Conservation (phyloP, 192 early-diverging fungal genomes). For the Ambispora gerdemannii region DNA sequence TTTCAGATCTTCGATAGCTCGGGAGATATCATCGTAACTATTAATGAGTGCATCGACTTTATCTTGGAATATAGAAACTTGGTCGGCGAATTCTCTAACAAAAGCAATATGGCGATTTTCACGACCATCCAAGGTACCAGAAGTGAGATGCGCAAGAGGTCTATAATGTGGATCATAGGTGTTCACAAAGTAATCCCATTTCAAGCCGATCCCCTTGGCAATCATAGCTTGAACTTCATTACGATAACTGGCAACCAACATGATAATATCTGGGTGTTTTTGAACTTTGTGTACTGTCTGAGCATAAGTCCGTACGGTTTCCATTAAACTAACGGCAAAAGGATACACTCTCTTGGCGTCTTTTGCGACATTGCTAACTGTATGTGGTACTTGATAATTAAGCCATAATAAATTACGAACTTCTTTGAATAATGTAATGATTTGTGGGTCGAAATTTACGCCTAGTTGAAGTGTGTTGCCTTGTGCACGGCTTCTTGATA, state of each 20-base stretch:
- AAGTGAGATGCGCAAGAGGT: conserved; percentile 45
- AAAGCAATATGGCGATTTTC: conserved; percentile 89
- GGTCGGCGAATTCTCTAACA: conserved; percentile 90
- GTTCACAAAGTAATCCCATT: conserved; percentile 96
- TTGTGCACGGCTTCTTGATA: conserved; percentile 75
- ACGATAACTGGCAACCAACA: conserved; percentile 91
- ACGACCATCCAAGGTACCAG: conserved; percentile 53
- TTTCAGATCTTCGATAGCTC: conserved; percentile 78
- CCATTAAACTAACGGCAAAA: conserved; percentile 93
- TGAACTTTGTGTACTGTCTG: conserved; percentile 79
- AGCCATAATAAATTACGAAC: conserved; percentile 96
- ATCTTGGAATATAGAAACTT: conserved; percentile 92
- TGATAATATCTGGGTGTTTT: conserved; percentile 67
- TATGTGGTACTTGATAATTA: conserved; percentile 88
- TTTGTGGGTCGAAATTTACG: conserved; percentile 92
- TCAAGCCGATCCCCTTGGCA: conserved; percentile 68
- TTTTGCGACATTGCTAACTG: conserved; percentile 85
- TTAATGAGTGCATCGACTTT: conserved; percentile 83
- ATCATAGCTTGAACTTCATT: conserved; percentile 90
- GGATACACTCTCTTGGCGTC: conserved; percentile 98
- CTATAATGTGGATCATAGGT: conserved; percentile 49
- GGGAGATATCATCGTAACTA: conserved; percentile 79
- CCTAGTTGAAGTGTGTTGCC: conserved; percentile 71
- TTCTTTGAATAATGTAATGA: conserved; percentile 98
- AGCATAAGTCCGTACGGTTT: conserved; percentile 90